Evolutionary conservation across 305 asterid genomes (phyloP).

Genomic region (Andrographis paniculata): DNA sequence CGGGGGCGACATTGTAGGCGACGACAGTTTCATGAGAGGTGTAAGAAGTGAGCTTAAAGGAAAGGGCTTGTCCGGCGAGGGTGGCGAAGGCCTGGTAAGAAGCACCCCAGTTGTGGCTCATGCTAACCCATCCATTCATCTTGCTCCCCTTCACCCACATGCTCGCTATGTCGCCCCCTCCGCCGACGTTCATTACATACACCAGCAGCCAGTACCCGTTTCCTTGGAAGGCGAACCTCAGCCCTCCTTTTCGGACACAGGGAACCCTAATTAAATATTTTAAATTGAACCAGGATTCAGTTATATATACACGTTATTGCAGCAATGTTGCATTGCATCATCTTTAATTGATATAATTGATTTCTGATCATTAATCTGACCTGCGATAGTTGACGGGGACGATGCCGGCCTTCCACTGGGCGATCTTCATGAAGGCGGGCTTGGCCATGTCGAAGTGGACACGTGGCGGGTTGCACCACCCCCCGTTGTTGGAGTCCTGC

Average conservation of each 20-base stretch:
- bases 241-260: constrained; percentile 51
- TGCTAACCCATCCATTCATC: constrained; percentile 63
- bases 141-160: constrained; percentile 76
- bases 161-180: constrained; percentile 55
- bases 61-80: constrained; percentile 1
- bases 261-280: constrained; percentile 36
- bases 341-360: no score
- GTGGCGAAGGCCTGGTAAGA: constrained; percentile 10
- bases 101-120: constrained; percentile 55
- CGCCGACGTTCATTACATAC: constrained; percentile 74
- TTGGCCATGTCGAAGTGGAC: constrained; percentile 77
- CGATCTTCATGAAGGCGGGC: constrained; percentile 78
- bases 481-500: constrained; percentile 63
- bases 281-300: no score
- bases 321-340: no score
- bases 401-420: constrained; percentile 70
- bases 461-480: constrained; percentile 98
- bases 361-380: not conserved
- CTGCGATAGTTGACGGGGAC: constrained; percentile 70
- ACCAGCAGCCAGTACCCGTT: constrained; percentile 84
- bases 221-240: constrained; percentile 58
- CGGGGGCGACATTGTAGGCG: constrained; percentile 7
- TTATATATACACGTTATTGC: no score
- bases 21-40: not conserved
- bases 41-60: constrained; percentile 9